phyloP scores from a whole-genome alignment of 805 yeast species.

The Wickerhamiella azyma region DNA sequence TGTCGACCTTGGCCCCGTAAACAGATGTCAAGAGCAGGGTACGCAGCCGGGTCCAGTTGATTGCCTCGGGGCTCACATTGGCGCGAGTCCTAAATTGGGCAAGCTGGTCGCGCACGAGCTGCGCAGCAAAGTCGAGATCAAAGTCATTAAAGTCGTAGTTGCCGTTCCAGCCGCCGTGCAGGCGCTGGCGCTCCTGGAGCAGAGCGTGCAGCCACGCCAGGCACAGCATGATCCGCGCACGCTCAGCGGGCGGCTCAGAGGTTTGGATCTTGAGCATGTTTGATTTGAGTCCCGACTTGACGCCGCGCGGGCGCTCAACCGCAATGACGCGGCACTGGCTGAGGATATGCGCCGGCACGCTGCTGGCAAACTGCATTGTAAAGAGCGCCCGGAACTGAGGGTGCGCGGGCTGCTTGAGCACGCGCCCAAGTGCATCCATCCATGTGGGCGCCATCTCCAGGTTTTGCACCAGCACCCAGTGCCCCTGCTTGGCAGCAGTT shows the following conservation, averaged over 20 bases:
- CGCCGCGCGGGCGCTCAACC: constrained; percentile 50
- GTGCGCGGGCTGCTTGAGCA: constrained; percentile 32
- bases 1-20: constrained; percentile 40
- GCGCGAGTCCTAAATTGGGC: neutral
- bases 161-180: constrained; percentile 43
- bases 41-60: constrained; percentile 41
- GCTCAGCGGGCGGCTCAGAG: constrained; percentile 30
- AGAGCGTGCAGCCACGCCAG: constrained; percentile 61
- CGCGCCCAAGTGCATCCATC: constrained; percentile 29
- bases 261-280: constrained; percentile 18
- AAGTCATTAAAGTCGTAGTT: constrained; percentile 57
- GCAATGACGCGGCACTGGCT: constrained; percentile 41
- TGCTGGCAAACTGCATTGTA: constrained; percentile 41
- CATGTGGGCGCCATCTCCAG: constrained; percentile 58
- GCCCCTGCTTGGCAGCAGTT: constrained; percentile 34
- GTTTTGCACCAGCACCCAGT: constrained; percentile 72
- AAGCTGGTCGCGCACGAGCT: constrained; percentile 29
- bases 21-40: constrained; percentile 39
- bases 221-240: constrained; percentile 37
- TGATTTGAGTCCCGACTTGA: constrained; percentile 36
- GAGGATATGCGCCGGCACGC: constrained; percentile 44
- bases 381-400: constrained; percentile 43
- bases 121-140: constrained; percentile 44
- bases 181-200: constrained; percentile 44
- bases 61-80: constrained; percentile 2